Percentiles rank a stretch among this genome's conserved stretches.
These are phyloP conservation scores for Nakazawaea wyomingensis DNA, from an alignment of 805 yeast genomes.

Conservation along the genomic window DNA sequence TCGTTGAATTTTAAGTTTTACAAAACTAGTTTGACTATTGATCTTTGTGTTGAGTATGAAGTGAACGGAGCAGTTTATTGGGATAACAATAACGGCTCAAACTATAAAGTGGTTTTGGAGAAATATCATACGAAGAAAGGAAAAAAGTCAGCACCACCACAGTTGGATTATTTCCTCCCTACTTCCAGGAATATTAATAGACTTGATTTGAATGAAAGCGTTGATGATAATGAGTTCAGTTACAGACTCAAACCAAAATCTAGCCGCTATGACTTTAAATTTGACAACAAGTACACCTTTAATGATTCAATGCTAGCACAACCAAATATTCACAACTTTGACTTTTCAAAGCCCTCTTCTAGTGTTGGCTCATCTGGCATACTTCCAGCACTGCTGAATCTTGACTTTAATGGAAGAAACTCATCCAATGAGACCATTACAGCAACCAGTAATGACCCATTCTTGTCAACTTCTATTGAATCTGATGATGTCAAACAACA, in stretches of 20 bases:
- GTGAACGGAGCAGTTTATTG: slow-evolving; percentile 28
- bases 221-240: slow-evolving; percentile 9
- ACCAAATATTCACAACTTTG: slow-evolving; percentile 1
- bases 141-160: not conserved
- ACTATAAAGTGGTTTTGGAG: slow-evolving; percentile 32
- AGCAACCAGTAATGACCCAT: not conserved
- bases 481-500: not conserved
- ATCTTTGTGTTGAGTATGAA: slow-evolving; percentile 35
- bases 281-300: slow-evolving; percentile 11
- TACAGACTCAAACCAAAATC: slow-evolving; percentile 9
- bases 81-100: slow-evolving; percentile 35
- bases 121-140: slow-evolving; percentile 15
- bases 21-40: slow-evolving; percentile 25
- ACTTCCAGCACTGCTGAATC: not conserved
- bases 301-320: slow-evolving; percentile 14
- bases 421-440: slow-evolving; percentile 3
- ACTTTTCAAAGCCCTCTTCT: not conserved
- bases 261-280: slow-evolving; percentile 15
- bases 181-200: too few relatives aligned
- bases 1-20: slow-evolving; percentile 25
- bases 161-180: too few relatives aligned
- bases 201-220: not conserved
- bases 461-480: not conserved
- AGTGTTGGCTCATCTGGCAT: not conserved
- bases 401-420: not conserved